These are phyloP conservation scores for Diplodia scrobiculata DNA, from an alignment of 2,329 filamentous ascomycete genomes.

Conservation along the genomic window DNA sequence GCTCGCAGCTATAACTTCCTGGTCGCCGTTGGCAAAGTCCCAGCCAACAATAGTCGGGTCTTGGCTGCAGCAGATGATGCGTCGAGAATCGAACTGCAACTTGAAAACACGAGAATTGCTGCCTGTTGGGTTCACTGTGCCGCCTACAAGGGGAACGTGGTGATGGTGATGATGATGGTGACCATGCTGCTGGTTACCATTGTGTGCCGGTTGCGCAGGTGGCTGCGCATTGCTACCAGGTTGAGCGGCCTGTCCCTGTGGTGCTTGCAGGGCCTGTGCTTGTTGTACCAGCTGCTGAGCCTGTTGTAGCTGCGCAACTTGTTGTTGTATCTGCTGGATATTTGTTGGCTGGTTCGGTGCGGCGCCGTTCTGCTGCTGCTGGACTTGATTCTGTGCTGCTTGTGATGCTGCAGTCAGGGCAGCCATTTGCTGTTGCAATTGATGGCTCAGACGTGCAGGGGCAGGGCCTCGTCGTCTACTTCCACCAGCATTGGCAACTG, in stretches of 20 bases:
- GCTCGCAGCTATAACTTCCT: conserved; percentile 74
- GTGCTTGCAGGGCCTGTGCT: conserved; percentile 30
- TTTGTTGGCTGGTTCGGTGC: conserved; percentile 34
- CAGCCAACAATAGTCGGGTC: conserved; percentile 90
- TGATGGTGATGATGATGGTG: conserved; percentile 37
- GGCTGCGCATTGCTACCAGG: conserved; percentile 6
- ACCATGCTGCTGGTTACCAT: conserved; percentile 35
- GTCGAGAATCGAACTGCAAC: conserved; percentile 88
- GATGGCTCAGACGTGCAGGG: conserved; percentile 29
- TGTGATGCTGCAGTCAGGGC: conserved; percentile 30
- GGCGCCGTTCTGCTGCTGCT: not conserved
- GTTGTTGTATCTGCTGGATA: conserved; percentile 32
- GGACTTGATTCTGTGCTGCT: conserved; percentile 42
- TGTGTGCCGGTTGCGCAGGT: conserved; percentile 13
- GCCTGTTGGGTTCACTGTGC: conserved; percentile 31
- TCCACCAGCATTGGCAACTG: conserved; percentile 52
- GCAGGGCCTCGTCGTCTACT: conserved; percentile 38
- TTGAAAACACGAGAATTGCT: conserved; percentile 78
- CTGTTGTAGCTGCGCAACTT: conserved; percentile 33
- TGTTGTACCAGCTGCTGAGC: conserved; percentile 29
- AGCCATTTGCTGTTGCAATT: conserved; percentile 51
- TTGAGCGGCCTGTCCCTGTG: conserved; percentile 25
- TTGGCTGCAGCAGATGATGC: conserved; percentile 93
- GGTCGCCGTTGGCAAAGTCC: conserved; percentile 91
- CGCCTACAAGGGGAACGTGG: conserved; percentile 31